Conservation (phyloP, 768 basidiomycete genomes). For the Strobilomyces dryophilus region DNA sequence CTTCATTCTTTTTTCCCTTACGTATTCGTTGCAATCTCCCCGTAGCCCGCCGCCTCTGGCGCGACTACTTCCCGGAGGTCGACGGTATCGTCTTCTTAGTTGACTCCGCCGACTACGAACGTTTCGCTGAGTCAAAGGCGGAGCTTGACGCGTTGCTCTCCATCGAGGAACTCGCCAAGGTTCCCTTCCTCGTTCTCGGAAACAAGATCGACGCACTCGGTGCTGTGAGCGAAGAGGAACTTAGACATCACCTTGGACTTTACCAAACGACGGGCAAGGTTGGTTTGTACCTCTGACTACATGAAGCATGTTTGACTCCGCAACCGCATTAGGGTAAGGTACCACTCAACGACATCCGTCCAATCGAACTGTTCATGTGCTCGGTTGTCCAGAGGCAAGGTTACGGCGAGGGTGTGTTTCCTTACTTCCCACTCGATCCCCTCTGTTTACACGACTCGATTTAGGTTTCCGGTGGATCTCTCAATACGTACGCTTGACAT, state of each 20-base stretch:
- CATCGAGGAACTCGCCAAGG: conserved; percentile 92
- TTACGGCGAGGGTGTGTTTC: conserved; percentile 82
- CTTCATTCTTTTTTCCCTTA: background rate
- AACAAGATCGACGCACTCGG: conserved; percentile 99
- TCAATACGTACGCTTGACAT: conserved; percentile 90
- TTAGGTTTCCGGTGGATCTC: conserved; percentile 92
- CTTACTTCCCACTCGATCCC: background rate
- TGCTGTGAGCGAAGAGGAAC: conserved; percentile 95
- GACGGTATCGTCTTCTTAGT: conserved; percentile 99
- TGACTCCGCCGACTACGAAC: conserved; percentile 95
- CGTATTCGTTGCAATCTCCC: background rate
- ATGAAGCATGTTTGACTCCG: conserved; percentile 3
- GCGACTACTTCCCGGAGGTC: conserved; percentile 99
- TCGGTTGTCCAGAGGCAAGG: conserved; percentile 99
- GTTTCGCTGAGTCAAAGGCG: conserved; percentile 93
- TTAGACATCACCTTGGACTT: conserved; percentile 90
- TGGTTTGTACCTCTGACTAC: conserved; percentile 8
- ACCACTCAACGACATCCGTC: conserved; percentile 92
- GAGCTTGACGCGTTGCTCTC: conserved; percentile 94
- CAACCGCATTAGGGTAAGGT: conserved; percentile 76
- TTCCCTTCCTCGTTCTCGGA: conserved; percentile 96
- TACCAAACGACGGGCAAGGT: conserved; percentile 99
- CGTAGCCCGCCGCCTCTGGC: conserved; percentile 93
- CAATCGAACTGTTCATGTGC: conserved; percentile 99
- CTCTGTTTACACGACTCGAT: conserved; percentile 3